Percentiles rank a stretch among this genome's conserved stretches.
Conservation (phyloP, 768 basidiomycete species). For the Agrocybe pediades region DNA sequence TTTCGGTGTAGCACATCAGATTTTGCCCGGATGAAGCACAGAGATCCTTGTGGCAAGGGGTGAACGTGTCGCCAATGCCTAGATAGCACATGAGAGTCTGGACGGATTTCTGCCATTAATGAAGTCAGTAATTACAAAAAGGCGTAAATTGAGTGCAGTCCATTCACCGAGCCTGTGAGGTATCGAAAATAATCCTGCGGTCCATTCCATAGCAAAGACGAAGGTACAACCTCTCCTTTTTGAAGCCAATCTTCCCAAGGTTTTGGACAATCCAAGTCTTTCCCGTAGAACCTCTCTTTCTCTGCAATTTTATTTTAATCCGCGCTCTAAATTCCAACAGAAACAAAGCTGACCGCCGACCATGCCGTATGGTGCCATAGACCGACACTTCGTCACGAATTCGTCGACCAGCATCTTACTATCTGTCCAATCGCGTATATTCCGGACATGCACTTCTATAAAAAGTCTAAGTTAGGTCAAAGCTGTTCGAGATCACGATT, state of each 20-base stretch:
- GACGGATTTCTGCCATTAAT: constrained; percentile 48
- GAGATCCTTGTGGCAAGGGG: constrained; percentile 83
- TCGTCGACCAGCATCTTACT: constrained; percentile 48
- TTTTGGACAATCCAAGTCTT: constrained; percentile 71
- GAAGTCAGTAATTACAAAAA: constrained; percentile 3
- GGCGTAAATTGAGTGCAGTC: background rate
- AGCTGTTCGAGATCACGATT: background rate
- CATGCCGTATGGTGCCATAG: constrained; percentile 33
- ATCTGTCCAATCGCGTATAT: constrained; percentile 63
- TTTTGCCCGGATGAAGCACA: constrained; percentile 88
- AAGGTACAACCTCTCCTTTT: constrained; percentile 48
- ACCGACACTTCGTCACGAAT: constrained; percentile 50
- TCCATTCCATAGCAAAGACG: constrained; percentile 50
- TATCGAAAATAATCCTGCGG: constrained; percentile 58
- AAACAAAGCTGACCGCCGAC: constrained; percentile 38
- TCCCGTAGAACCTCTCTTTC: constrained; percentile 68
- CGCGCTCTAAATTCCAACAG: background rate
- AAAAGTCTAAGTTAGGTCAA: background rate
- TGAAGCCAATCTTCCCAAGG: constrained; percentile 68
- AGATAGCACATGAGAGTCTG: constrained; percentile 88
- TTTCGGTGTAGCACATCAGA: constrained; percentile 81
- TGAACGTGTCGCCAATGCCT: constrained; percentile 81
- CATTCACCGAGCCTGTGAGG: constrained; percentile 52
- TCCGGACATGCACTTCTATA: constrained; percentile 61
- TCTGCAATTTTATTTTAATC: constrained; percentile 38